These are phyloP conservation scores for Fusarium sp. DNA, from an alignment of 2,329 filamentous ascomycete species.

Conservation along the genomic window DNA sequence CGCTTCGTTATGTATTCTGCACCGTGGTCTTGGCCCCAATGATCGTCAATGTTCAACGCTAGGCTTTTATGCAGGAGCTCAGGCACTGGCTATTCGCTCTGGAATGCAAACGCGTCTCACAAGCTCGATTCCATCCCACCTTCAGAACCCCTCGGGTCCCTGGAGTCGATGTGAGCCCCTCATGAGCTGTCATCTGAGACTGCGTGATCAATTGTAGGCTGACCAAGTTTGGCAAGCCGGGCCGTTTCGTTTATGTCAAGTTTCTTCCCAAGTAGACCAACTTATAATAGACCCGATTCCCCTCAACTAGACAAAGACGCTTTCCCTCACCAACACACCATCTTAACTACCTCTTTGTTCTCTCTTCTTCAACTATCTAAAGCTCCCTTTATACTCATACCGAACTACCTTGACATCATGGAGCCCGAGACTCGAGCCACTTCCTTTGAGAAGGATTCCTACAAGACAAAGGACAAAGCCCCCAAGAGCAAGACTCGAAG, in stretches of 20 bases:
- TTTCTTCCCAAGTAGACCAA: conserved; percentile 30
- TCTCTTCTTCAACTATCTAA: conserved; percentile 7
- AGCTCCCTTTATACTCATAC: conserved; percentile 5
- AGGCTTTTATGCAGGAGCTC: conserved; percentile 40
- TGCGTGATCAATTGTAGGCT: conserved; percentile 33
- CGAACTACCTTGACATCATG: conserved; percentile 32
- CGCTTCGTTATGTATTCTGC: conserved; percentile 46
- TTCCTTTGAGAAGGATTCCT: conserved; percentile 46
- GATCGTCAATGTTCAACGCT: conserved; percentile 41
- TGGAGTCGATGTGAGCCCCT: conserved; percentile 27
- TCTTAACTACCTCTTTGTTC: conserved; percentile 31
- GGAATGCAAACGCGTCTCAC: conserved; percentile 44
- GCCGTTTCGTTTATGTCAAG: conserved; percentile 27
- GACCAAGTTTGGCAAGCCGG: conserved; percentile 36
- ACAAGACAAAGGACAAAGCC: conserved; percentile 44
- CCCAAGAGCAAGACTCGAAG: conserved; percentile 44
- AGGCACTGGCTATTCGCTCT: conserved; percentile 45
- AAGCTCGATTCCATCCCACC: conserved; percentile 48
- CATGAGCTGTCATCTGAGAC: conserved; percentile 30
- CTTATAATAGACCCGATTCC: conserved; percentile 43
- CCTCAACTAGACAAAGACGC: conserved; percentile 38
- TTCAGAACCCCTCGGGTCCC: conserved; percentile 31
- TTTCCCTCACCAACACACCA: conserved; percentile 25
- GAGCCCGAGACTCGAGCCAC: conserved; percentile 42
- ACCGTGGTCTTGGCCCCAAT: conserved; percentile 32